Evolutionary conservation across 768 basidiomycete species (phyloP).

Genomic region (Termitomyces sp.): DNA sequence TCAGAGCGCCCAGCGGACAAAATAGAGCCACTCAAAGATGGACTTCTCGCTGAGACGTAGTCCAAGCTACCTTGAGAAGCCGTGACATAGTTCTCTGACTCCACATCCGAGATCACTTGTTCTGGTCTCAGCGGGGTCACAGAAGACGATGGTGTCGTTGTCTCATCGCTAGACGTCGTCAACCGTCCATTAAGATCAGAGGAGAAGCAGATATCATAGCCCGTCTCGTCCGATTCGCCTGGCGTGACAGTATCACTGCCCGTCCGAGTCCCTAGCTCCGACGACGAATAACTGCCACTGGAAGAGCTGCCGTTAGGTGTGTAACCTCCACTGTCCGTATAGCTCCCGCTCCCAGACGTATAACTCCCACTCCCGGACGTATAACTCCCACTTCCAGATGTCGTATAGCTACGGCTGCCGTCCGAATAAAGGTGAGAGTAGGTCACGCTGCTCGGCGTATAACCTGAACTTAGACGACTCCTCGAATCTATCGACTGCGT

Average conservation of each 20-base stretch:
- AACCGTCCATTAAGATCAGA: slow-evolving; percentile 39
- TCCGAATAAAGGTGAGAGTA: slow-evolving; percentile 3
- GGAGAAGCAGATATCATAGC: slow-evolving; percentile 48
- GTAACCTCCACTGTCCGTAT: slow-evolving; percentile 11
- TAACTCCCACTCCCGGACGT: slow-evolving; percentile 2
- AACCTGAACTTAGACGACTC: slow-evolving; percentile 15
- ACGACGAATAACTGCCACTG: slow-evolving; percentile 12
- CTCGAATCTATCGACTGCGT: slow-evolving; percentile 21
- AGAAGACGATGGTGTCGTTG: slow-evolving; percentile 27
- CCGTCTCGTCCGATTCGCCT: slow-evolving; percentile 40
- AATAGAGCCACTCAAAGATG: slow-evolving; percentile 43
- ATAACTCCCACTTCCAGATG: not conserved
- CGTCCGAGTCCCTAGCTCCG: slow-evolving; percentile 13
- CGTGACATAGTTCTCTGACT: slow-evolving; percentile 36
- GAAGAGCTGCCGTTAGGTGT: slow-evolving; percentile 16
- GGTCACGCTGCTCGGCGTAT: not conserved
- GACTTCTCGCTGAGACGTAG: slow-evolving; percentile 37
- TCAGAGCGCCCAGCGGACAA: slow-evolving; percentile 37
- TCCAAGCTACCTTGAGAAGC: slow-evolving; percentile 48
- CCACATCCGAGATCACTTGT: slow-evolving; percentile 21
- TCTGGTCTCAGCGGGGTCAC: slow-evolving; percentile 23
- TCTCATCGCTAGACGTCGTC: slow-evolving; percentile 23
- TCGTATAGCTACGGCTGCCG: not conserved
- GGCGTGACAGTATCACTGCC: slow-evolving; percentile 26
- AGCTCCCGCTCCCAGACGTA: slow-evolving; percentile 5